Conservation (phyloP, 768 basidiomycete genomes). For the Agrocybe pediades region DNA sequence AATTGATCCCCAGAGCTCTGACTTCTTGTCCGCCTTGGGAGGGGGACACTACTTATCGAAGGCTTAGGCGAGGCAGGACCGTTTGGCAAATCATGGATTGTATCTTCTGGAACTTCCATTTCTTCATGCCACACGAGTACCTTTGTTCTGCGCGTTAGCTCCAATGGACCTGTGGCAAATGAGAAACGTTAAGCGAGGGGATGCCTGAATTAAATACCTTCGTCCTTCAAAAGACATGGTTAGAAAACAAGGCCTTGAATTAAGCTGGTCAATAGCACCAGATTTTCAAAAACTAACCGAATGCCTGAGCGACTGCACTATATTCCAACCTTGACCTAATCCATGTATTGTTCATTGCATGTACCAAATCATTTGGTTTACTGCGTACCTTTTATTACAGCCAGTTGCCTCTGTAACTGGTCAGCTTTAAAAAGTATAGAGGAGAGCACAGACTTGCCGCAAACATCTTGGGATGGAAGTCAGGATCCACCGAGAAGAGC, state of each 20-base stretch:
- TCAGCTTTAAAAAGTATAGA: constrained; percentile 5
- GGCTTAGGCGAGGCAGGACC: constrained; percentile 56
- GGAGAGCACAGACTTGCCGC: constrained; percentile 51
- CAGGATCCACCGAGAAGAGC: constrained; percentile 79
- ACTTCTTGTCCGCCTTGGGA: constrained; percentile 54
- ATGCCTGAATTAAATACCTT: constrained; percentile 47
- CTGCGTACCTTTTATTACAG: constrained; percentile 77
- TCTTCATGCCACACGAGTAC: constrained; percentile 88
- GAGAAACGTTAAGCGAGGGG: not conserved
- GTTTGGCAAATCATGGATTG: constrained; percentile 35
- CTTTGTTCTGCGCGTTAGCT: constrained; percentile 81
- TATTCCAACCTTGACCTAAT: constrained; percentile 83
- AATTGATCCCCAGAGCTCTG: constrained; percentile 71
- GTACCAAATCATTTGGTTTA: not conserved
- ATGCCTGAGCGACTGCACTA: constrained; percentile 82
- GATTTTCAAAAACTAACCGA: constrained; percentile 51
- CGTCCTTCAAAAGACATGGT: constrained; percentile 50
- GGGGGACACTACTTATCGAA: constrained; percentile 64
- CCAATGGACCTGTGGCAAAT: constrained; percentile 70
- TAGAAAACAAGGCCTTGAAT: too few relatives aligned
- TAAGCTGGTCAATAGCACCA: constrained; percentile 1
- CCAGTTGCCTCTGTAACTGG: constrained; percentile 69
- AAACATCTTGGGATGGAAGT: constrained; percentile 92
- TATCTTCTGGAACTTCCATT: constrained; percentile 68
- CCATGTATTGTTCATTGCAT: not conserved